These are phyloP conservation scores for Wickerhamomyces ciferrii DNA, from an alignment of 805 yeast genomes.

Conservation along the genomic window DNA sequence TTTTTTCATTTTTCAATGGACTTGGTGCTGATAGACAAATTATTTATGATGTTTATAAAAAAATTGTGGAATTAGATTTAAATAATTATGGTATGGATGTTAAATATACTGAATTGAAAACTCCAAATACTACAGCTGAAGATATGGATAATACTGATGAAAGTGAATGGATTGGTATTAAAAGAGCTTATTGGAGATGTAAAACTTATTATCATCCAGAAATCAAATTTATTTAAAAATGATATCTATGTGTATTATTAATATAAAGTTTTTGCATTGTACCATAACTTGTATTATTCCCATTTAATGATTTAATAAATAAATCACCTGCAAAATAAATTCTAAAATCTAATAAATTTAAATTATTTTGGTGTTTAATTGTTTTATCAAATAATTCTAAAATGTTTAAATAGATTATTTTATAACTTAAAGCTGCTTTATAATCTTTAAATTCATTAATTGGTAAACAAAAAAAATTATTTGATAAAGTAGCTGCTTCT, in stretches of 20 bases:
- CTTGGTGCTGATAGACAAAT: conserved; percentile 74
- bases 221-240: conserved; percentile 33
- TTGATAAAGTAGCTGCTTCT: too few relatives aligned
- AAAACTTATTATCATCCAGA: conserved; percentile 66
- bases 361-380: too few relatives aligned
- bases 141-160: conserved; percentile 28
- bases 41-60: conserved; percentile 79
- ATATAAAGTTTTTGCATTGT: neutral
- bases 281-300: neutral
- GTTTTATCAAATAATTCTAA: neutral
- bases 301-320: neutral
- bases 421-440: neutral
- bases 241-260: too few relatives aligned
- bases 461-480: too few relatives aligned
- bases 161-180: conserved; percentile 58
- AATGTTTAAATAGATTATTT: neutral
- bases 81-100: conserved; percentile 72
- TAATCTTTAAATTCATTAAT: neutral
- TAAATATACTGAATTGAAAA: conserved; percentile 42
- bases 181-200: conserved; percentile 64
- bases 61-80: conserved; percentile 76
- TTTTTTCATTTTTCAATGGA: conserved; percentile 90
- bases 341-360: neutral
- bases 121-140: conserved; percentile 37
- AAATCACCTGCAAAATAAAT: neutral